A percentile compares a stretch with the other conserved stretches of the same genome.
phyloP scores from a whole-genome alignment of 2,329 filamentous ascomycete species.

The Fusarium newnesense region DNA sequence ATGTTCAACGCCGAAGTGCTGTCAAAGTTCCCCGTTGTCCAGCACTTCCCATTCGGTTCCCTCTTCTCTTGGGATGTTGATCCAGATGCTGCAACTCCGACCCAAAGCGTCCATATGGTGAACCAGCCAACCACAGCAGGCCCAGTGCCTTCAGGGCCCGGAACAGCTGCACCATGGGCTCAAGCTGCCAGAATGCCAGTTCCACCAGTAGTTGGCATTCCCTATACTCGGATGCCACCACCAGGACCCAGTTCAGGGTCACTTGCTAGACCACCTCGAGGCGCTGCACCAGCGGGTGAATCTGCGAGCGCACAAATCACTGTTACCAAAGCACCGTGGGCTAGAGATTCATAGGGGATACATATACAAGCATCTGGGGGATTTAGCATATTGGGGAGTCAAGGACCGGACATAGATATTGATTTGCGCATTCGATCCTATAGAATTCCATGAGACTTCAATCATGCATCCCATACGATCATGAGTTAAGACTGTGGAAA shows the following conservation, averaged over 20 bases:
- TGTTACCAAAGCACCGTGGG: conserved; percentile 60
- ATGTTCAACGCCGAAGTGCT: conserved; percentile 99
- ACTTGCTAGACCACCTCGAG: conserved; percentile 37
- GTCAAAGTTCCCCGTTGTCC: conserved; percentile 97
- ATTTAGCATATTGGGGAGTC: conserved; percentile 1
- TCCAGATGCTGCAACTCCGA: conserved; percentile 63
- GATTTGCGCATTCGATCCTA: conserved; percentile 31
- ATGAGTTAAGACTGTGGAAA: neutral
- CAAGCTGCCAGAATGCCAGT: conserved; percentile 54
- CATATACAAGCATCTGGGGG: neutral
- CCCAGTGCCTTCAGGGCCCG: conserved; percentile 40
- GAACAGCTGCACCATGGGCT: conserved; percentile 59
- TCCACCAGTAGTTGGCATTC: conserved; percentile 49
- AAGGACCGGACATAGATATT: conserved; percentile 15
- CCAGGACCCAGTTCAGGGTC: conserved; percentile 45
- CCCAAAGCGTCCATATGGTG: conserved; percentile 65
- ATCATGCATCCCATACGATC: neutral
- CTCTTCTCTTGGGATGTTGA: conserved; percentile 82
- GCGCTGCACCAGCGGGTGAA: conserved; percentile 34
- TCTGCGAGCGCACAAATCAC: conserved; percentile 53
- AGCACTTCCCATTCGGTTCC: conserved; percentile 88
- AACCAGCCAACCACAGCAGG: conserved; percentile 59
- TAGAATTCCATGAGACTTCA: neutral
- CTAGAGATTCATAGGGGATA: conserved; percentile 44
- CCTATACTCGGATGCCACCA: conserved; percentile 51